A percentile compares a stretch with the other conserved stretches of the same genome.
These are phyloP conservation scores for Aaosphaeria arxii DNA, from an alignment of 2,329 filamentous ascomycete species.

Conservation along the genomic window DNA sequence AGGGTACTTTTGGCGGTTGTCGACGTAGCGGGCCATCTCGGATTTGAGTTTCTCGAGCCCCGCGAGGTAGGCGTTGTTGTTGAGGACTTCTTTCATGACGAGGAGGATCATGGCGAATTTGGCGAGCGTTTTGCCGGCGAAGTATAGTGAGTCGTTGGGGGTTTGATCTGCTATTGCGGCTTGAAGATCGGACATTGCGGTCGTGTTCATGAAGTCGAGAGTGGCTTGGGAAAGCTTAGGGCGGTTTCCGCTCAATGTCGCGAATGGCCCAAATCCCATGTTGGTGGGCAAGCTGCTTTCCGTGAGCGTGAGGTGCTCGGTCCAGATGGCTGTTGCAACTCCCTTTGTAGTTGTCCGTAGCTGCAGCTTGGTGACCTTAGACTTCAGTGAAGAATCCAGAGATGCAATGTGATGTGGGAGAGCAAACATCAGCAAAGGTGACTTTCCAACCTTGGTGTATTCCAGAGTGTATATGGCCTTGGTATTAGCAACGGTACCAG, in stretches of 20 bases:
- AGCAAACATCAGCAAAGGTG: conserved; percentile 76
- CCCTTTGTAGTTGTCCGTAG: conserved; percentile 86
- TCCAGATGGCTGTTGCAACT: conserved; percentile 67
- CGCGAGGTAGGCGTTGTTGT: conserved; percentile 51
- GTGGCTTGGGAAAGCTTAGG: conserved; percentile 41
- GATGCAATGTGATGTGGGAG: conserved; percentile 81
- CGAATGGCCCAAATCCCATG: conserved; percentile 79
- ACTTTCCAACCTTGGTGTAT: conserved; percentile 69
- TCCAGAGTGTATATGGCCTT: conserved; percentile 66
- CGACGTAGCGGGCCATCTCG: conserved; percentile 47
- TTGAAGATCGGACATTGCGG: conserved; percentile 69
- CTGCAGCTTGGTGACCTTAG: conserved; percentile 51
- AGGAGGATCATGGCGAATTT: conserved; percentile 45
- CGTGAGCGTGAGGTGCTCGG: conserved; percentile 59
- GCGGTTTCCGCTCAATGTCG: conserved; percentile 46
- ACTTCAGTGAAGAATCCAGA: conserved; percentile 60
- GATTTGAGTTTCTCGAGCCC: conserved; percentile 50
- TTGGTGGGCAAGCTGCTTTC: conserved; percentile 69
- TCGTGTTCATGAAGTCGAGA: conserved; percentile 57
- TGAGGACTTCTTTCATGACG: conserved; percentile 54
- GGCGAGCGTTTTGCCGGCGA: conserved; percentile 63
- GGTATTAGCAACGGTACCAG: conserved; percentile 58
- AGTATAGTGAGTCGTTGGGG: conserved; percentile 86
- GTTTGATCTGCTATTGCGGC: conserved; percentile 73
- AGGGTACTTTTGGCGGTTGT: conserved; percentile 45